These are phyloP conservation scores for Sarocladium oryzae DNA, from an alignment of 2,329 filamentous ascomycete genomes.

Conservation along the genomic window DNA sequence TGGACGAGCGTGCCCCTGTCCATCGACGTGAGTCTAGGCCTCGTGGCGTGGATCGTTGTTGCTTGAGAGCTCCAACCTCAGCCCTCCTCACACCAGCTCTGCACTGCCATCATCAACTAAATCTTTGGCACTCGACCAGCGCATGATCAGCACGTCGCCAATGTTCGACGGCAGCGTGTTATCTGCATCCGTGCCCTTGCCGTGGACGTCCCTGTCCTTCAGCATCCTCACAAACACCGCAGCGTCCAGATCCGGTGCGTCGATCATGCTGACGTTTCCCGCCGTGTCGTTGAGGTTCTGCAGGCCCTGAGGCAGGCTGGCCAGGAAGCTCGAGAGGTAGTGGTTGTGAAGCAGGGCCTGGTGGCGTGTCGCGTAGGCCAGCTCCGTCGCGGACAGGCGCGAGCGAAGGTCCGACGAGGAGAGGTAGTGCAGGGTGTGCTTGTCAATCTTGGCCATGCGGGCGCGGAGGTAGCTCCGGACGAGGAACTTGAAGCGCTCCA, in stretches of 20 bases:
- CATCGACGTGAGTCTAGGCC: too few relatives aligned
- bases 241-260: slow-evolving; percentile 72
- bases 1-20: too few relatives aligned
- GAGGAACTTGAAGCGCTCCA: slow-evolving; percentile 89
- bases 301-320: slow-evolving; percentile 69
- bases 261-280: slow-evolving; percentile 88
- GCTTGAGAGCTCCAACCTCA: neutral
- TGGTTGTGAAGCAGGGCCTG: slow-evolving; percentile 79
- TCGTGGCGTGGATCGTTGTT: too few relatives aligned
- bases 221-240: slow-evolving; percentile 80
- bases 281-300: slow-evolving; percentile 86
- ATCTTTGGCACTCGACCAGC: slow-evolving; percentile 67
- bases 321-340: slow-evolving; percentile 79
- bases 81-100: slow-evolving; percentile 46
- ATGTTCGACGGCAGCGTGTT: slow-evolving; percentile 49
- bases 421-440: slow-evolving; percentile 68
- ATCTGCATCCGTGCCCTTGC: slow-evolving; percentile 60
- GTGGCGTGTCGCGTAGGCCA: slow-evolving; percentile 76
- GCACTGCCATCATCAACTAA: slow-evolving; percentile 49
- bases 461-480: slow-evolving; percentile 76
- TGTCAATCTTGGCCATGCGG: slow-evolving; percentile 85
- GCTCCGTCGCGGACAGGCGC: slow-evolving; percentile 70
- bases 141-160: slow-evolving; percentile 61
- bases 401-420: slow-evolving; percentile 45
- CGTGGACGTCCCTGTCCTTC: slow-evolving; percentile 50